Percentiles rank a stretch among this genome's conserved stretches.
phyloP scores from a whole-genome alignment of 371 early-diverging fungal genomes.

The Mortierella sp. region DNA sequence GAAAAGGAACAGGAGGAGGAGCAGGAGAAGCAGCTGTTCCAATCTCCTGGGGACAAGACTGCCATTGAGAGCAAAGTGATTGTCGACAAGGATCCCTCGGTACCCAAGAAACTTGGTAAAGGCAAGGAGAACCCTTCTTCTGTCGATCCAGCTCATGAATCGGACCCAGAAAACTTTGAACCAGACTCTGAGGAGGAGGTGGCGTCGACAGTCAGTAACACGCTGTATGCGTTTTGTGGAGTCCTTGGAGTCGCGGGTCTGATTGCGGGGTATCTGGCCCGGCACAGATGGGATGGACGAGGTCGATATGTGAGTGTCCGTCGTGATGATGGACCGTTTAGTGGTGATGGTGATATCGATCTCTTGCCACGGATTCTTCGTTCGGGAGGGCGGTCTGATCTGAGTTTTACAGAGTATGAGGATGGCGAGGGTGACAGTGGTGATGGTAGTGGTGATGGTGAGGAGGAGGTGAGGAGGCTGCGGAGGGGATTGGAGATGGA shows the following conservation, averaged over 20 bases:
- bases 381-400: neutral
- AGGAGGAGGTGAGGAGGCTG: neutral
- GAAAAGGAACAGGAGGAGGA: neutral
- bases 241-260: constrained; percentile 16
- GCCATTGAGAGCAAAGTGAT: constrained; percentile 9
- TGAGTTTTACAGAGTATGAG: neutral
- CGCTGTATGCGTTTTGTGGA: constrained; percentile 27
- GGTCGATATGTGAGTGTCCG: constrained; percentile 24
- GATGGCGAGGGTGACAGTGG: neutral
- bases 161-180: neutral
- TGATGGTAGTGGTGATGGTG: neutral
- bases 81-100: constrained; percentile 12
- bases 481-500: neutral
- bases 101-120: neutral
- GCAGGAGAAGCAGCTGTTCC: neutral
- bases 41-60: neutral
- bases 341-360: constrained; percentile 15
- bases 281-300: constrained; percentile 20
- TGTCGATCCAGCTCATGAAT: neutral
- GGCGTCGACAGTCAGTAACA: neutral
- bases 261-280: constrained; percentile 19
- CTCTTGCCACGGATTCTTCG: constrained; percentile 5
- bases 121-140: neutral
- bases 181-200: constrained; percentile 15
- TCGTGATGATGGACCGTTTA: neutral